A percentile compares a stretch with the other conserved stretches of the same genome.
Evolutionary conservation across 257 asterid species (phyloP).

Genomic region (Rubia yunnanensis): DNA sequence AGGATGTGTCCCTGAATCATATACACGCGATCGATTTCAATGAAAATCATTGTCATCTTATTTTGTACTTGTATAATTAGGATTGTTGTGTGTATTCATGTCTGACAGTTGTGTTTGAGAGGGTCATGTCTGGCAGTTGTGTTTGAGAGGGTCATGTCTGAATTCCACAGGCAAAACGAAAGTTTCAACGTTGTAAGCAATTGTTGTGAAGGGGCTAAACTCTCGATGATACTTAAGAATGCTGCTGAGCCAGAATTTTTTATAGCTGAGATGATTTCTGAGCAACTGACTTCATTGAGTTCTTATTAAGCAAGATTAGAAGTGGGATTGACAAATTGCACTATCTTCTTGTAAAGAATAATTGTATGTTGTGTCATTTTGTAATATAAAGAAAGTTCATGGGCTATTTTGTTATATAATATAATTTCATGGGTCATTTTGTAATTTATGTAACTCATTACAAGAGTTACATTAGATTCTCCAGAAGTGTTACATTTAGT

Average conservation of each 20-base stretch:
- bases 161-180: slow-evolving; percentile 44
- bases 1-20: background rate
- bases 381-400: too few species aligned
- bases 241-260: slow-evolving; percentile 93
- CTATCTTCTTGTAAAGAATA: slow-evolving; percentile 59
- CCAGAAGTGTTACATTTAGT: too few species aligned
- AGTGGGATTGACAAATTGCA: slow-evolving; percentile 54
- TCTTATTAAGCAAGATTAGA: slow-evolving; percentile 73
- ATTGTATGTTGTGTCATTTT: too few species aligned
- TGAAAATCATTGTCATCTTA: background rate
- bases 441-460: too few species aligned
- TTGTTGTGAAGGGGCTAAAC: slow-evolving; percentile 87
- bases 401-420: too few species aligned
- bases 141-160: slow-evolving; percentile 69
- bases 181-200: slow-evolving; percentile 30
- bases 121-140: slow-evolving; percentile 61
- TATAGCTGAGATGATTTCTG: slow-evolving; percentile 96
- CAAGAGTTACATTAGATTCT: too few species aligned
- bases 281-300: slow-evolving; percentile 66
- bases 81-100: slow-evolving; percentile 18
- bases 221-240: slow-evolving; percentile 83
- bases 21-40: background rate
- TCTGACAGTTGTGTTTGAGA: slow-evolving; percentile 75
- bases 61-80: background rate
- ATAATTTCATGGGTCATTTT: too few species aligned